These are phyloP conservation scores for Lolium rigidum DNA, from an alignment of 176 grass and related monocot species.

Conservation along the genomic window DNA sequence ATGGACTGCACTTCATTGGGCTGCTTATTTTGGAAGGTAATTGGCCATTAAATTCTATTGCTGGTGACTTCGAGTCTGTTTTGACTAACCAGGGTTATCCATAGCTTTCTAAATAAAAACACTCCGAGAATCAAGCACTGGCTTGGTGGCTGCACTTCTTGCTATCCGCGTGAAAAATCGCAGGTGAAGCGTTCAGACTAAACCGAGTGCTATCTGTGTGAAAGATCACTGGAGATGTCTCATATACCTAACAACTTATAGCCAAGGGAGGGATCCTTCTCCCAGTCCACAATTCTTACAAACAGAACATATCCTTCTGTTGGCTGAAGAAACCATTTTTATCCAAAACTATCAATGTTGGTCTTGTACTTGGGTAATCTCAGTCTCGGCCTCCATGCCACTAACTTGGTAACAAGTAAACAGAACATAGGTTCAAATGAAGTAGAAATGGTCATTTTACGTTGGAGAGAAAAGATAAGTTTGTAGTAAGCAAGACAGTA, in stretches of 20 bases:
- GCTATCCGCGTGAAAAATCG: too few species aligned
- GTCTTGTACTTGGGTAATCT: conserved; percentile 2
- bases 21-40: conserved; percentile 96
- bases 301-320: not conserved
- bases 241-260: too few species aligned
- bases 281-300: not conserved
- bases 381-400: not conserved
- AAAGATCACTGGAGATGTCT: too few species aligned
- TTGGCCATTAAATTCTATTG: conserved; percentile 26
- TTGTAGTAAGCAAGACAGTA: not conserved
- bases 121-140: too few species aligned
- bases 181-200: too few species aligned
- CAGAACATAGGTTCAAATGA: not conserved
- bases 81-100: conserved; percentile 23
- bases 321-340: conserved; percentile 32
- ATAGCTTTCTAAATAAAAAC: not conserved
- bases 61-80: not conserved
- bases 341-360: not conserved
- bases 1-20: conserved; percentile 99
- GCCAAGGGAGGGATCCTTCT: too few species aligned
- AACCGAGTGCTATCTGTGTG: too few species aligned
- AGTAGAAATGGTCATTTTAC: conserved; percentile 31
- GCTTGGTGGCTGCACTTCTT: too few species aligned
- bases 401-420: conserved; percentile 7
- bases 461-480: conserved; percentile 28